Base-by-base conservation (phyloP, 192 early-diverging fungal genomes). In the Linnemannia zychae region DNA sequence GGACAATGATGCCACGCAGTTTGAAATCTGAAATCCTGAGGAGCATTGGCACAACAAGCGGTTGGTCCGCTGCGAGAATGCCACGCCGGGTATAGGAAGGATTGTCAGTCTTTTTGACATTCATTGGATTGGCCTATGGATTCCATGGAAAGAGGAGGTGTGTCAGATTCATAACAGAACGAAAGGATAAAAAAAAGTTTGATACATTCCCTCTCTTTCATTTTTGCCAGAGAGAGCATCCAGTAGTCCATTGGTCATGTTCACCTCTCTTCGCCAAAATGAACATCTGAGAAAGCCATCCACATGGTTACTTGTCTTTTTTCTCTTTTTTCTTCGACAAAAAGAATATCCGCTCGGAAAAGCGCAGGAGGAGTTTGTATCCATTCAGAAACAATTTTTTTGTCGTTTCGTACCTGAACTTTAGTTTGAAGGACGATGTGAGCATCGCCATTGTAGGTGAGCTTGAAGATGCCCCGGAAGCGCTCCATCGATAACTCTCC, bases 21-120 rank as follows among this genome's bases (percentile, higher is more conserved):
- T 95, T 93, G 9, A 99, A 90, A 47, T 97, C 95, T 73, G 93
- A 95, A 44, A 99, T 97, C 65, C 96, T 92, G 50, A 99, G 86
- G 38, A 96, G 89, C 98, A 99, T 99, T 7, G 98, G 99, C 12
- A 99, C 97, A 0, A 99, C 94, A 2, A 99, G 91, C 1, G 99
- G 99, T 80, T 94, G 92, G 68, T 98, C 96, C 1, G 99, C 98
- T 3, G 97, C 97, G 12, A 99, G 88, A 24, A 96, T 92, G 34
- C 92, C 92, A 33, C 92, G 81, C 16, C 93, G 89, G 38, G 93
- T 92, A 88, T 92, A 91, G 34, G 91, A 87, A n/a, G 90, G 91
- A 57, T 92, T 84, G 47, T 93, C 91, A 74, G 88, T 90, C 31
- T 85, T 88, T 48, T 91, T 89, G 46, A 85, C 87, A 74, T 92